Conservation (phyloP, 2,329 filamentous ascomycete genomes). For the Fusarium sp. region DNA sequence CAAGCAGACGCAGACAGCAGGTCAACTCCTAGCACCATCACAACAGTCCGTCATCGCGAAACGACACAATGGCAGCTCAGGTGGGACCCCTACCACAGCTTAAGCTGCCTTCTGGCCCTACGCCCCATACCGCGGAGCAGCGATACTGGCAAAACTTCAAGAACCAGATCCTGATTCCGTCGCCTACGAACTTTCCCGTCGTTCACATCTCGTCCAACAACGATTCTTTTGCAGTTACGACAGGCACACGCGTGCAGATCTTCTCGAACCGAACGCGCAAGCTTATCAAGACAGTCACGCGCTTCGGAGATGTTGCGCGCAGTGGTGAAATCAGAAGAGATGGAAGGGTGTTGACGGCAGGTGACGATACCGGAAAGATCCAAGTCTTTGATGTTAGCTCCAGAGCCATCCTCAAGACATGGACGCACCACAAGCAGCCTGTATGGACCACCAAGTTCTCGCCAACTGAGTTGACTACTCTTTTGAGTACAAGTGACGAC, state of each 20-base stretch:
- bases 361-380: slow-evolving; percentile 90
- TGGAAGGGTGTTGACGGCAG: slow-evolving; percentile 88
- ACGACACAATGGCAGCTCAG: slow-evolving; percentile 79
- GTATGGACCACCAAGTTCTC: slow-evolving; percentile 94
- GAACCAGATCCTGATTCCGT: slow-evolving; percentile 89
- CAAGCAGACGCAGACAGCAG: slow-evolving; percentile 1
- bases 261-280: slow-evolving; percentile 94
- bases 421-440: slow-evolving; percentile 93
- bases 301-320: slow-evolving; percentile 91
- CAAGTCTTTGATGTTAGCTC: slow-evolving; percentile 94
- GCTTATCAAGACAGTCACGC: slow-evolving; percentile 90
- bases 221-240: slow-evolving; percentile 92
- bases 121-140: slow-evolving; percentile 89
- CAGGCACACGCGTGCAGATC: slow-evolving; percentile 90
- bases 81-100: slow-evolving; percentile 83
- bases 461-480: slow-evolving; percentile 83
- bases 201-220: slow-evolving; percentile 85
- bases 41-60: slow-evolving; percentile 36
- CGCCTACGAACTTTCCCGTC: slow-evolving; percentile 88
- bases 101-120: slow-evolving; percentile 85
- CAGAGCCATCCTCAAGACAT: slow-evolving; percentile 92
- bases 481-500: slow-evolving; percentile 94
- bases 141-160: slow-evolving; percentile 97
- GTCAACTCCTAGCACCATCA: slow-evolving; percentile 25
- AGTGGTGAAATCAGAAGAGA: slow-evolving; percentile 90